Evolutionary conservation across 768 basidiomycete genomes (phyloP).

Genomic region (Tricholoma bakamatsutake): DNA sequence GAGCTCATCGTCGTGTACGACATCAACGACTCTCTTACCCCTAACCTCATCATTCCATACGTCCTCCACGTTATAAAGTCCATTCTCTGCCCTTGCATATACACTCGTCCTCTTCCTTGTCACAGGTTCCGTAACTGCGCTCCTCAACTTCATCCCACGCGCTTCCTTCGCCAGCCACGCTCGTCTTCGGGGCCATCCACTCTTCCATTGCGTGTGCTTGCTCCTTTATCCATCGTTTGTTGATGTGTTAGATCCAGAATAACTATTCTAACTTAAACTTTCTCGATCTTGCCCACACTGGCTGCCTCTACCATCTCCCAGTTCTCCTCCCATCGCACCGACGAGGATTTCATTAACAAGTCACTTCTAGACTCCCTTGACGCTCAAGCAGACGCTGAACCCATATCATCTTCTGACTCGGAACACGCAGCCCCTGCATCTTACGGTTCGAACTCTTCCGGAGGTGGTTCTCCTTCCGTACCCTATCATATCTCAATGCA

Average conservation of each 20-base stretch:
- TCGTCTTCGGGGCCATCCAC: slow-evolving; percentile 5
- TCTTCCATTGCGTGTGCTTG: slow-evolving; percentile 9
- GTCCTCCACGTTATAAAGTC: slow-evolving; percentile 7
- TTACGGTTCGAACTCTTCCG: slow-evolving; percentile 45
- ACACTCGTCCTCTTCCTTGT: slow-evolving; percentile 12
- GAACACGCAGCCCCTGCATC: slow-evolving; percentile 41
- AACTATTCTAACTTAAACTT: slow-evolving; percentile 9
- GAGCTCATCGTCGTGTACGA: slow-evolving; percentile 25
- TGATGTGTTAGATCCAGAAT: slow-evolving; percentile 25
- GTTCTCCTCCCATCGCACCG: slow-evolving; percentile 36
- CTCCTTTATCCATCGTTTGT: slow-evolving; percentile 17
- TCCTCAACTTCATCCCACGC: slow-evolving; percentile 18
- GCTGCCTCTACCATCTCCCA: slow-evolving; percentile 40
- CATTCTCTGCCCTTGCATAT: slow-evolving; percentile 6
- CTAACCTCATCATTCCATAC: slow-evolving; percentile 16
- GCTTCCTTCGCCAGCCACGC: slow-evolving; percentile 15
- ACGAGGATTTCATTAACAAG: slow-evolving; percentile 85
- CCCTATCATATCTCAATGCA: slow-evolving; percentile 48
- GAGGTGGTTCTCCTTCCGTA: slow-evolving; percentile 43
- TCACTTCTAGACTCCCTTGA: slow-evolving; percentile 79
- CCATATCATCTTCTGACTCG: slow-evolving; percentile 47
- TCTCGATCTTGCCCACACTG: slow-evolving; percentile 39
- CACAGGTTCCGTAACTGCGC: slow-evolving; percentile 11
- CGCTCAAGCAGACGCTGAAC: slow-evolving; percentile 80
- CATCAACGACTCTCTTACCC: slow-evolving; percentile 17